Conservation (phyloP, 805 yeast species). For the Nakazawaea ernobii region DNA sequence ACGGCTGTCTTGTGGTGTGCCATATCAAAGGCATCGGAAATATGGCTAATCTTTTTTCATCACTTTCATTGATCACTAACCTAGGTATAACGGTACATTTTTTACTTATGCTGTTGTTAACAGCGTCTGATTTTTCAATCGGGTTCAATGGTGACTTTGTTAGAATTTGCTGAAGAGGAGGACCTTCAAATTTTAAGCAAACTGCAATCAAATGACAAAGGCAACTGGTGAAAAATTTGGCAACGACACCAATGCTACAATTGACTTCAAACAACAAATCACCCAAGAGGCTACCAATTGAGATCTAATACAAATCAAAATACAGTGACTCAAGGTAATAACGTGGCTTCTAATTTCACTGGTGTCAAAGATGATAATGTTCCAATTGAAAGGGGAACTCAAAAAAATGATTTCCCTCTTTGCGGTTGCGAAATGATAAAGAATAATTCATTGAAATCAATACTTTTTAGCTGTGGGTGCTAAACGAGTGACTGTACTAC, state of each 20-base stretch:
- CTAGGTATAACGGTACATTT: constrained; percentile 56
- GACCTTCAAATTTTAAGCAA: not conserved
- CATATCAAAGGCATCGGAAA: constrained; percentile 28
- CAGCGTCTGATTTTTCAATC: constrained; percentile 54
- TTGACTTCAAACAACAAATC: not conserved
- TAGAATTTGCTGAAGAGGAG: constrained; percentile 27
- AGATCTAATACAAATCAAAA: not conserved
- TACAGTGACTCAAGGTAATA: not conserved
- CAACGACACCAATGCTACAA: constrained; percentile 12
- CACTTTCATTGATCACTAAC: constrained; percentile 60
- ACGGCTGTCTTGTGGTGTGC: constrained; percentile 44
- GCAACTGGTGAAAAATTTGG: constrained; percentile 52
- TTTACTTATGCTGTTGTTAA: too few species aligned
- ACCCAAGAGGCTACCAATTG: not conserved
- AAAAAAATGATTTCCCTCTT: too few species aligned
- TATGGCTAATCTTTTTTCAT: constrained; percentile 64
- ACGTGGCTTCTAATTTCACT: constrained; percentile 17
- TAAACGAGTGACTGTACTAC: too few species aligned
- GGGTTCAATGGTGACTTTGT: constrained; percentile 47
- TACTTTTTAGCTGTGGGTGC: too few species aligned
- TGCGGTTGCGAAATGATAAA: too few species aligned
- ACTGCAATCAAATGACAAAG: constrained; percentile 14
- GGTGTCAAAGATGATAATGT: constrained; percentile 44
- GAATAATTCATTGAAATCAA: too few species aligned
- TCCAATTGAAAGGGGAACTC: constrained; percentile 42